These are phyloP conservation scores for Lactarius sp. DNA, from an alignment of 768 basidiomycete species.

Conservation along the genomic window DNA sequence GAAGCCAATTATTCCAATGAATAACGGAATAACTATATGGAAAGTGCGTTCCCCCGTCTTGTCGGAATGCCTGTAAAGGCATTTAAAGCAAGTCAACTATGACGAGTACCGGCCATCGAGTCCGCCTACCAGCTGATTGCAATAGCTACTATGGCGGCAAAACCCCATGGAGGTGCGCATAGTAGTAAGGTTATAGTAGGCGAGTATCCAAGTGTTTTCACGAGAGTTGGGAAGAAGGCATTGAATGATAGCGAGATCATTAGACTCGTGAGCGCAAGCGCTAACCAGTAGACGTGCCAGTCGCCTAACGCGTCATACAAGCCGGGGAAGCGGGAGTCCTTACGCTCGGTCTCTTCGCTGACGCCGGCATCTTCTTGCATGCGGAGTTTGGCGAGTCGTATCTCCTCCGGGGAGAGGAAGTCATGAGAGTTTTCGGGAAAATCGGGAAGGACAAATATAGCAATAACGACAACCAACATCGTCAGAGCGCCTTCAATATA, in stretches of 20 bases:
- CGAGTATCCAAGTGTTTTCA: constrained; percentile 63
- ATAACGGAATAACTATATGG: constrained; percentile 52
- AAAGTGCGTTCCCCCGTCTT: constrained; percentile 61
- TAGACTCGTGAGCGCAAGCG: constrained; percentile 55
- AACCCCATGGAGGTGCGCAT: constrained; percentile 73
- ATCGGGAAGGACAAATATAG: constrained; percentile 67
- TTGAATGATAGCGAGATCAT: constrained; percentile 69
- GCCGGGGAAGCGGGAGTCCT: constrained; percentile 39
- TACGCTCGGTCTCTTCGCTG: constrained; percentile 40
- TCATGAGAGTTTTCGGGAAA: constrained; percentile 54
- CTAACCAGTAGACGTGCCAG: constrained; percentile 83
- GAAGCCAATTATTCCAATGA: no score
- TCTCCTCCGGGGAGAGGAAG: constrained; percentile 60
- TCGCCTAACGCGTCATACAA: constrained; percentile 59
- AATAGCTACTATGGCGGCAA: constrained; percentile 56
- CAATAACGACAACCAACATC: constrained; percentile 45
- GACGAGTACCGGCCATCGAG: background rate
- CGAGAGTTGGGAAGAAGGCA: constrained; percentile 75
- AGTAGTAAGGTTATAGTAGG: constrained; percentile 64
- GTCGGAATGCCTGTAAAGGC: constrained; percentile 59
- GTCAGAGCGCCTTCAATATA: constrained; percentile 62
- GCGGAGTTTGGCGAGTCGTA: constrained; percentile 49
- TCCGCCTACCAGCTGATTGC: constrained; percentile 39
- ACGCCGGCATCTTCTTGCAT: constrained; percentile 62
- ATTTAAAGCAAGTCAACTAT: background rate